Base-by-base conservation (phyloP, 2,329 filamentous ascomycete species). In the Emydomyces testavorans region DNA sequence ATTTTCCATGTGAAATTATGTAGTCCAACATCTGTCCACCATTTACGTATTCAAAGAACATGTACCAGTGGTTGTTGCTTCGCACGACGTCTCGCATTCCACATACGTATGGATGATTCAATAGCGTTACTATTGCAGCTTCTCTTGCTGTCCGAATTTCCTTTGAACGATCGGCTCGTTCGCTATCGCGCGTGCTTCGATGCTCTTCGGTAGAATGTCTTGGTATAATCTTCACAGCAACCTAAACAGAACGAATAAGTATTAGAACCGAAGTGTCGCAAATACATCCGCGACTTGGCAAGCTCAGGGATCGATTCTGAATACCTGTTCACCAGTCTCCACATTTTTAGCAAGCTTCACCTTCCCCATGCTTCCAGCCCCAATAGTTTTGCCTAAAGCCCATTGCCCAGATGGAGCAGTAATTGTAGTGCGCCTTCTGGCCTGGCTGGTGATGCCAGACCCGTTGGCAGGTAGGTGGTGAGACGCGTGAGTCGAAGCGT, bases 11-110 rank as follows among this genome's bases (percentile, higher is more conserved):
- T 2, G 89, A 95, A 62, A 98, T 98, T 65, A 98, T 98, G 68
- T 96, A 98, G 71, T 98, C 92, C 52, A 98, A 80, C 92, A 98
- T 96, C 69, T 98, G 92, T 15, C 92, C 92, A 40, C 92, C 92
- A 62, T 98, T 95, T 66, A 98, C 92, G 65, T 92, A 95, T 70
- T 98, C 92, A 62, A 94, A 98, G 44, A 98, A 80, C 92, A 98
- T 98, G 68, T 98, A 98, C 92, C 92, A 98, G 67, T 98, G 92
- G 64, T 95, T 92, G 60, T 92, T 90, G 43, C 92, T 96, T 50
- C 89, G 83, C 49, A 96, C 84, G 21, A 95, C 88, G 68, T 98
- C 92, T 55, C 88, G 81, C 76, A 98, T 85, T 50, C 85, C 88
- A 64, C 92, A 96, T 50, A 98, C 93, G 62, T 94, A 93, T 11